These are phyloP conservation scores for Mycosphaerella sp. DNA, from an alignment of 2,329 filamentous ascomycete genomes.

Conservation along the genomic window DNA sequence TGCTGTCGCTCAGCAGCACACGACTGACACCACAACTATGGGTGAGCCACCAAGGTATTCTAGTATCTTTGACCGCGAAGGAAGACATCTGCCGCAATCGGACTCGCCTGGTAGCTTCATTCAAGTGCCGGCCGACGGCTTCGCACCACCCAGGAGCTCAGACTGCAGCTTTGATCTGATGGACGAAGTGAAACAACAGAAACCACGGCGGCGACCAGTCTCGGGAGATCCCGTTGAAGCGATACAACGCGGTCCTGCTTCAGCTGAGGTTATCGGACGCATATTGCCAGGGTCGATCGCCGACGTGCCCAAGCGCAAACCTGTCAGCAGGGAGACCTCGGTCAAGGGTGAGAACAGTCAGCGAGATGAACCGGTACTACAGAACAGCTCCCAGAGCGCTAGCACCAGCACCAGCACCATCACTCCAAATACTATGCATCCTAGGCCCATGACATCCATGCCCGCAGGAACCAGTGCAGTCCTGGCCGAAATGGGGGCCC, in stretches of 20 bases:
- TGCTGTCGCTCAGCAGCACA: slow-evolving; percentile 5
- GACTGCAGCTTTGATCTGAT: slow-evolving; percentile 12
- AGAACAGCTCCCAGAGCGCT: background rate
- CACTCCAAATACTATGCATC: background rate
- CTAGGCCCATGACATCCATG: slow-evolving; percentile 4
- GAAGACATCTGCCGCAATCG: slow-evolving; percentile 30
- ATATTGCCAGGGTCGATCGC: background rate
- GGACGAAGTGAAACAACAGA: slow-evolving; percentile 5
- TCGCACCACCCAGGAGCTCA: slow-evolving; percentile 31
- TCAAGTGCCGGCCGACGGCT: slow-evolving; percentile 38
- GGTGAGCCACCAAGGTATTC: slow-evolving; percentile 42
- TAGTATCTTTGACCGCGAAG: slow-evolving; percentile 35
- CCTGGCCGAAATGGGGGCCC: slow-evolving; percentile 21
- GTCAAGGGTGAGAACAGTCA: slow-evolving; percentile 16
- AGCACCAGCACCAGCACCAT: slow-evolving; percentile 1
- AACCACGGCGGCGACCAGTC: slow-evolving; percentile 1
- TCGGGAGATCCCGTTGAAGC: background rate
- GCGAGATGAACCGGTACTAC: slow-evolving; percentile 2
- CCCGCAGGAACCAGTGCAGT: slow-evolving; percentile 15
- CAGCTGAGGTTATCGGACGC: background rate
- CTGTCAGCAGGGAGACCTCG: slow-evolving; percentile 12
- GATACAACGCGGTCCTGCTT: background rate
- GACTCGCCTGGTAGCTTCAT: slow-evolving; percentile 38
- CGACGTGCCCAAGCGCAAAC: slow-evolving; percentile 14
- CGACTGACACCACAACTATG: slow-evolving; percentile 31